phyloP scores from a whole-genome alignment of 2,329 filamentous ascomycete species.

The Hortaea sp. region DNA sequence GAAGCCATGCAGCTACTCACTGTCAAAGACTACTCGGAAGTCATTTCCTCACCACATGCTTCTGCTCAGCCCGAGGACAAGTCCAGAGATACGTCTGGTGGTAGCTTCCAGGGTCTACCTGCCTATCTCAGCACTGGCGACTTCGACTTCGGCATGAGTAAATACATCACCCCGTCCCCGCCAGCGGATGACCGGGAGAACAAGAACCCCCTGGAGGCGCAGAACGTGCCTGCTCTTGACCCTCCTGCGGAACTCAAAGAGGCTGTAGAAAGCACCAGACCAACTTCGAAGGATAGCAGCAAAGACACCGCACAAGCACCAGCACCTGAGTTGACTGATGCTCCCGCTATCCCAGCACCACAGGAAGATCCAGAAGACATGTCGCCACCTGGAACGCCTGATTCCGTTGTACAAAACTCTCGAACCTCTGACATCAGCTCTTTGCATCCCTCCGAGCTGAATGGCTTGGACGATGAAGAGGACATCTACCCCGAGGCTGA shows the following conservation, averaged over 20 bases:
- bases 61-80: conserved; percentile 4
- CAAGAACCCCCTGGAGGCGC: conserved; percentile 11
- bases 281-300: too few species aligned
- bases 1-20: conserved; percentile 26
- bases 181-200: conserved; percentile 19
- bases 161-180: conserved; percentile 42
- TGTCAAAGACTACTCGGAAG: conserved; percentile 25
- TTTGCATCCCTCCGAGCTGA: conserved; percentile 10
- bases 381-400: conserved; percentile 55
- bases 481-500: conserved; percentile 6
- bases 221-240: conserved; percentile 12
- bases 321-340: neutral
- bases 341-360: neutral
- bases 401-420: conserved; percentile 74
- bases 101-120: conserved; percentile 22
- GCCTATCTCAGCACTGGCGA: conserved; percentile 37
- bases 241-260: conserved; percentile 7
- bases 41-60: conserved; percentile 1
- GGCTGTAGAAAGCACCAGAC: neutral
- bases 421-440: conserved; percentile 10
- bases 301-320: neutral
- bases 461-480: neutral
- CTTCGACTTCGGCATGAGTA: conserved; percentile 45
- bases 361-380: conserved; percentile 13
- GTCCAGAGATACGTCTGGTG: conserved; percentile 3